Evolutionary conservation across 371 early-diverging fungal species (phyloP), one percentile per base, ranked within the genome.

Genomic region (Lichtheimia ornata): DNA sequence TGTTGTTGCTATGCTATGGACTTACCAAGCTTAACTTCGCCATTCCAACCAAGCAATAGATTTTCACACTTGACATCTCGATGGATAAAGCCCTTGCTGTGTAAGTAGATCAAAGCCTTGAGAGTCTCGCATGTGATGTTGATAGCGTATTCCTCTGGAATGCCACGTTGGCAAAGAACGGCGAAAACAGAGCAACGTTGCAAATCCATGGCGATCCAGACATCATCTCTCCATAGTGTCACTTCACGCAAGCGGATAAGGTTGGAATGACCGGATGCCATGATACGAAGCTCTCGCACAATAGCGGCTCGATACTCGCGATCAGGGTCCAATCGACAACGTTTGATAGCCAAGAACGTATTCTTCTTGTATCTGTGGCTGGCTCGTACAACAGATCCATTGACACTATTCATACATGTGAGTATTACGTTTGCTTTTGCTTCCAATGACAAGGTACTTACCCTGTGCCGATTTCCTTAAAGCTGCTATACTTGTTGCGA

Each of bases 11-110:
- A 89, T 94, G 94, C 95, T 2, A 96, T 97, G 84, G 96, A 96
- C 76, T 95, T 99, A 56, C 94, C 94, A 64, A 99, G 90, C 76
- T 98, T 99, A 54, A 99, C 83, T 72, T 96, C 92, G 41, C 95
- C 97, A 59, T 97, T 87, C 60, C 87, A 77, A 43, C 95, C 97
- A 43, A 99, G 74, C 47, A 99, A 79, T 43, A 99, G 70, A 69
- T 99, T 99, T 71, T 99, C 99, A 53, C 94, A 95, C 74, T 97
- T 96, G 59, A 96, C 89, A 68, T 93, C 94, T 18, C 99, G 82
- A 71, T 99, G 99, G 66, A 99, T 99, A 25, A 98, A 95, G 54
- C 93, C 85, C 67, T 95, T 95, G 24, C 78, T 72, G 69, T 99
- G 99, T 40, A 99, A 82, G 69, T 97, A 98, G 14, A 77, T 64